A percentile compares a stretch with the other conserved stretches of the same genome.
phyloP scores from a whole-genome alignment of 345 rosid species.

The Euphorbia peplus region DNA sequence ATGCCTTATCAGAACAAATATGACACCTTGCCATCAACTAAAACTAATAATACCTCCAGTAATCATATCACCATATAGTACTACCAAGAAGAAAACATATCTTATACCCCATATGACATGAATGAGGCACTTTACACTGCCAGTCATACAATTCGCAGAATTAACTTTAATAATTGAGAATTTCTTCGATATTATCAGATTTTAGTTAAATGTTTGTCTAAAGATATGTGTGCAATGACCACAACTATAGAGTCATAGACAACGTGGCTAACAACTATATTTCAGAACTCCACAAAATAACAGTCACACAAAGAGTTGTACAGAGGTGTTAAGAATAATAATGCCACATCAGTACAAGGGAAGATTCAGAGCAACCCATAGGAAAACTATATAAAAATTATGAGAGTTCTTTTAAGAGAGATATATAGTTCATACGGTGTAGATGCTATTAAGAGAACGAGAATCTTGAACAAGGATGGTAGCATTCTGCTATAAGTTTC shows the following conservation, averaged over 20 bases:
- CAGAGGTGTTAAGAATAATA: too few relatives aligned
- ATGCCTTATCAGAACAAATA: background rate
- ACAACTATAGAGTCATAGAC: background rate
- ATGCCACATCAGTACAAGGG: constrained; percentile 7
- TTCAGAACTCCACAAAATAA: background rate
- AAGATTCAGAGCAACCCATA: background rate
- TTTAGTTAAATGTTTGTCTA: background rate
- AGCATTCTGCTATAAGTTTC: constrained; percentile 73
- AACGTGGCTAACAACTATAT: background rate
- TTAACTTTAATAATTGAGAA: background rate
- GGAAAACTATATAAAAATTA: background rate
- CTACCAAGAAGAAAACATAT: background rate
- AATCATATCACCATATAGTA: background rate
- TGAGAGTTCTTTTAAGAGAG: background rate
- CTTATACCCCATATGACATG: background rate
- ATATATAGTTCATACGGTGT: constrained; percentile 70
- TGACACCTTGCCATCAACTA: background rate
- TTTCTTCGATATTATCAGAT: background rate
- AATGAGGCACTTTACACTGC: background rate
- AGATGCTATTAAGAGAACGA: constrained; percentile 69
- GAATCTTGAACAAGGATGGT: constrained; percentile 72
- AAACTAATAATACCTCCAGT: too few relatives aligned
- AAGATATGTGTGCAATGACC: background rate
- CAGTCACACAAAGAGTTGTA: background rate
- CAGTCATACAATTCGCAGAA: background rate